A percentile compares a stretch with the other conserved stretches of the same genome.
phyloP scores from a whole-genome alignment of 2,329 filamentous ascomycete genomes.

The Metarhizium anisopliae region DNA sequence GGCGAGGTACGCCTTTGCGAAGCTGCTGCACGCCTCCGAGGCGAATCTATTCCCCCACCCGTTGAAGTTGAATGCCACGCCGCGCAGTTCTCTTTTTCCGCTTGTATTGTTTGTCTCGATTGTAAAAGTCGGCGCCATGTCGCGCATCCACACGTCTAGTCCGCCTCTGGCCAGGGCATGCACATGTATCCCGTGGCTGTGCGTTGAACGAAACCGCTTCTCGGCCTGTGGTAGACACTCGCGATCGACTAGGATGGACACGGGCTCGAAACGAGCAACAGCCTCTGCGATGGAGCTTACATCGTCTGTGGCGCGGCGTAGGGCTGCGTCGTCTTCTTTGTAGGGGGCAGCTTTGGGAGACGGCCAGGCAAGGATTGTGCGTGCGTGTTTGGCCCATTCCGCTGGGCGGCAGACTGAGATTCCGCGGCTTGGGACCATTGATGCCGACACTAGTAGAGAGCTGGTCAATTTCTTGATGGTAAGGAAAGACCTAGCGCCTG shows the following conservation, averaged over 20 bases:
- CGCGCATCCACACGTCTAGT: constrained; percentile 19
- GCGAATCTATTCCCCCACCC: constrained; percentile 17
- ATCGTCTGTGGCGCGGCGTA: too few species aligned
- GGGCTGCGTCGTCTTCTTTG: too few species aligned
- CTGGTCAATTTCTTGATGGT: too few species aligned
- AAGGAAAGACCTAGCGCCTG: too few species aligned
- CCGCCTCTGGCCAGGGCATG: too few species aligned
- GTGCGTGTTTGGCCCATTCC: too few species aligned
- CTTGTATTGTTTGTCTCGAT: background rate
- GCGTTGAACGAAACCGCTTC: background rate
- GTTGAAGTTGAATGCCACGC: constrained; percentile 19
- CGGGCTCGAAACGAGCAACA: constrained; percentile 16
- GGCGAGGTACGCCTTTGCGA: constrained; percentile 8
- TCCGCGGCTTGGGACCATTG: too few species aligned
- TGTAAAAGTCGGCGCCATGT: constrained; percentile 17
- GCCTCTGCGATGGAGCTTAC: constrained; percentile 12
- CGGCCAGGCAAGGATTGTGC: too few species aligned
- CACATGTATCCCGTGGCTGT: background rate
- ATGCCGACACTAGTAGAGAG: too few species aligned
- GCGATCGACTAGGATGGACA: constrained; percentile 12
- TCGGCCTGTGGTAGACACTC: constrained; percentile 9
- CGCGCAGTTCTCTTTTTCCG: background rate
- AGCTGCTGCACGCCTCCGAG: constrained; percentile 2
- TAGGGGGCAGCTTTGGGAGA: too few species aligned
- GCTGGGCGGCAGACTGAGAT: too few species aligned